A percentile compares a stretch with the other conserved stretches of the same genome.
Conservation (phyloP, 331 rosid species). For the Malus hybrid region DNA sequence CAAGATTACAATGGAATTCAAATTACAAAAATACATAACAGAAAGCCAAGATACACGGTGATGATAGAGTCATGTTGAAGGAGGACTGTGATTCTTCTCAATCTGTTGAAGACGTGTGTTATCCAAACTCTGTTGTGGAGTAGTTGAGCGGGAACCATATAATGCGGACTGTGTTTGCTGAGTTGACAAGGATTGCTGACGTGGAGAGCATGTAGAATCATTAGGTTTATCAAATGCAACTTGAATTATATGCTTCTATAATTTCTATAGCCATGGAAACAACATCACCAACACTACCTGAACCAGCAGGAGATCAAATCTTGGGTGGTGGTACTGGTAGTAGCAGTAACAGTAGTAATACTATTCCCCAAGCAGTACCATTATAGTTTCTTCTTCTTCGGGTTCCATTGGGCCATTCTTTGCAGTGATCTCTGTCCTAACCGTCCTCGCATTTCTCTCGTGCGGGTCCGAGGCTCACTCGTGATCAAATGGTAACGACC, state of each 20-base stretch:
- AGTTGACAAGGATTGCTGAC: too few species aligned
- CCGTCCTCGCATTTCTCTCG: constrained; percentile 41
- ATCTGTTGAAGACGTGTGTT: too few species aligned
- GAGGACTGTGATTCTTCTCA: too few species aligned
- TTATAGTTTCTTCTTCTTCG: constrained; percentile 5
- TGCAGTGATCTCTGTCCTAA: constrained; percentile 54
- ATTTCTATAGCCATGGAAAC: constrained; percentile 26
- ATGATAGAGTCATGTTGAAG: too few species aligned
- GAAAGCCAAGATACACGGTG: too few species aligned
- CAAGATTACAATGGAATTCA: too few species aligned
- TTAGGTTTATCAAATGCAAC: neutral
- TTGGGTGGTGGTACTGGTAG: neutral
- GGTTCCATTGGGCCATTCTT: constrained; percentile 73
- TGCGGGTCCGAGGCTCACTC: constrained; percentile 38
- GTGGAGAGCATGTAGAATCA: too few species aligned
- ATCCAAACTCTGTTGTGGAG: too few species aligned
- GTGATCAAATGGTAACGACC: constrained; percentile 14
- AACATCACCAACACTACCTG: constrained; percentile 25
- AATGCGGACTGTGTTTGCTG: too few species aligned
- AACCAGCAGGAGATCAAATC: constrained; percentile 27
- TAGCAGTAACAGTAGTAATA: neutral
- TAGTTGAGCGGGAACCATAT: too few species aligned
- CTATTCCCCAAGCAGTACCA: constrained; percentile 14
- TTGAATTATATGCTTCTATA: neutral
- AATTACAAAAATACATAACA: too few species aligned